A percentile compares a stretch with the other conserved stretches of the same genome.
These are phyloP conservation scores for Tieghemiomyces parasiticus DNA, from an alignment of 192 early-diverging fungal genomes.

Conservation along the genomic window DNA sequence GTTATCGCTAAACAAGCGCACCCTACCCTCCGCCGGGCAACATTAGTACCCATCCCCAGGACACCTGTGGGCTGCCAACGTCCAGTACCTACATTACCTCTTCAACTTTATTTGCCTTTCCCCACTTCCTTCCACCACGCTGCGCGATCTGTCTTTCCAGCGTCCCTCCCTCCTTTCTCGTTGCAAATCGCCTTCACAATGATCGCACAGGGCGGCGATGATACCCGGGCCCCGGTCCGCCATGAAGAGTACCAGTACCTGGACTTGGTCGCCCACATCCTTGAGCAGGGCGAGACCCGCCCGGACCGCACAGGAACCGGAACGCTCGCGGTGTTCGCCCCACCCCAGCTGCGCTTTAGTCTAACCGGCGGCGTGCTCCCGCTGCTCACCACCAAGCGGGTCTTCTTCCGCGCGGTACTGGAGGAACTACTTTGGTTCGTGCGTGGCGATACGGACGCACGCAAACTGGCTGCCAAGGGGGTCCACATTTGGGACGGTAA, in stretches of 20 bases:
- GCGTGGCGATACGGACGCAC: conserved; percentile 70
- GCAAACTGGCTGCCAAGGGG: conserved; percentile 54
- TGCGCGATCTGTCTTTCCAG: no score
- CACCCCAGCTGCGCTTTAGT: conserved; percentile 73
- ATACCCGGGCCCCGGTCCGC: no score
- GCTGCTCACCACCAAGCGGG: conserved; percentile 88
- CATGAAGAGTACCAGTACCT: conserved; percentile 87
- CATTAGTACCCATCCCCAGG: no score
- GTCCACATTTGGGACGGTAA: conserved; percentile 84
- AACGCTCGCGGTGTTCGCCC: conserved; percentile 68
- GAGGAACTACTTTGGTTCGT: conserved; percentile 98
- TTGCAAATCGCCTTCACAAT: no score
- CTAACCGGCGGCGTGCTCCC: conserved; percentile 64
- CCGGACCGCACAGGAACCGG: conserved; percentile 85
- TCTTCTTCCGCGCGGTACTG: conserved; percentile 75
- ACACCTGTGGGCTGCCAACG: no score
- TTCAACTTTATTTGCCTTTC: no score
- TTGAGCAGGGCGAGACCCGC: conserved; percentile 54
- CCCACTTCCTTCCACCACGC: no score
- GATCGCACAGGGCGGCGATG: no score
- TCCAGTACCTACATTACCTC: no score
- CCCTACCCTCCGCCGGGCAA: no score
- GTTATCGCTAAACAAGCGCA: no score
- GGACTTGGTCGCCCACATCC: conserved; percentile 49
- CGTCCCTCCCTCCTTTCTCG: no score